Base-by-base conservation (phyloP, 2,329 filamentous ascomycete genomes). In the Alternaria conjuncta region DNA sequence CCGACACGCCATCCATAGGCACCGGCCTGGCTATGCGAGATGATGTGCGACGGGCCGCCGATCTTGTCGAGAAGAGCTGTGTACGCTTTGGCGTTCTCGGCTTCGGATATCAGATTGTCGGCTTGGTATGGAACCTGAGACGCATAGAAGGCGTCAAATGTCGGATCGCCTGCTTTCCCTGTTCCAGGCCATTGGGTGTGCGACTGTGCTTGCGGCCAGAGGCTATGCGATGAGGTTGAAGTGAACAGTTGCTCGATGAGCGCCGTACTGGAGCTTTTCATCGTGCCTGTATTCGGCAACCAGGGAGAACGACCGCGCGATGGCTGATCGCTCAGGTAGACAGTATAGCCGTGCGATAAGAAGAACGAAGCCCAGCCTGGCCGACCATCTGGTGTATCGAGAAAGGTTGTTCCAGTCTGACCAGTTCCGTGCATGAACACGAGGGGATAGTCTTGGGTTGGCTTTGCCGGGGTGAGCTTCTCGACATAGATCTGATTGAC, bases 21-120 rank as follows among this genome's bases (percentile, higher is more conserved):
- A 1, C 83, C 82, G 5, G 84, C 84, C 15, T 86, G 81, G 0
- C 84, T 86, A 64, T 89, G 84, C 0, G 83, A 83, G 11, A 89
- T 64, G 4, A 88, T 69, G 44, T 85, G 75, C 0, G 79, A 78
- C 1, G 76, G 73, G 3, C 81, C 83, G 13, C 81, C 83, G 15
- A 83, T 83, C 10, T 66, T 71, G 13, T 83, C 75, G 11, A 87
- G 78, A 2, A 87, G 79, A 2, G 76, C 77, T 4, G 75, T 72
- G 8, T 84, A 81, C 0, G 82, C 82, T 11, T 77, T 66, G 21
- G 78, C 78, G 21, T 79, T 75, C 3, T 74, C 76, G 6, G 71
- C 71, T 64, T 81, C 74, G 7, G 73, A 71, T 7, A 74, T 70
- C 3, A 64, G 56, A 11, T 68, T 57, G 59, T 80, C 74, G 18